These are phyloP conservation scores for Stylonectria norvegica DNA, from an alignment of 2,329 filamentous ascomycete species.

Conservation along the genomic window DNA sequence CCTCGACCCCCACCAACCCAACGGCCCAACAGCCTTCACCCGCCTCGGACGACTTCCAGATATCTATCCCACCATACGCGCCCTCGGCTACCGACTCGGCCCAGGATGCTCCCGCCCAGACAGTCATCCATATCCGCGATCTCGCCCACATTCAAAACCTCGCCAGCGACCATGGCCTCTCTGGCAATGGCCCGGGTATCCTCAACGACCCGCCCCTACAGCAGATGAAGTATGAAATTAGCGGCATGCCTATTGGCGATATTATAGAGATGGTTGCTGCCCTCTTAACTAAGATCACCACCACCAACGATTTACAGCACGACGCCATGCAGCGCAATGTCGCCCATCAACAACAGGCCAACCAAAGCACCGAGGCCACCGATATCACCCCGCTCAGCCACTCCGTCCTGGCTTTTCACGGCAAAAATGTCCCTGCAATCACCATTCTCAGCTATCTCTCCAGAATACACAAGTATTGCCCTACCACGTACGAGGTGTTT, in stretches of 20 bases:
- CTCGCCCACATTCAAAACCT: constrained; percentile 89
- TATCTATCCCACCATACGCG: constrained; percentile 38
- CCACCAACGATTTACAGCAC: constrained; percentile 92
- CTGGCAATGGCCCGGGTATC: constrained; percentile 44
- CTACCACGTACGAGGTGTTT: constrained; percentile 97
- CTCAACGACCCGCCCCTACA: constrained; percentile 50
- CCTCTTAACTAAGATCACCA: constrained; percentile 92
- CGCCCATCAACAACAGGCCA: constrained; percentile 55
- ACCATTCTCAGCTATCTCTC: constrained; percentile 94
- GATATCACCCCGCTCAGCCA: constrained; percentile 55
- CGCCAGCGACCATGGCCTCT: constrained; percentile 71
- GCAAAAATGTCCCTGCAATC: constrained; percentile 96
- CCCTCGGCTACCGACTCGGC: constrained; percentile 23
- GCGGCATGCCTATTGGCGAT: constrained; percentile 92
- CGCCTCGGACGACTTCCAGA: constrained; percentile 35
- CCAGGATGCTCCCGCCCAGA: constrained; percentile 37
- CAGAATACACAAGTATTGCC: constrained; percentile 97
- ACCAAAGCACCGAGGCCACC: constrained; percentile 41
- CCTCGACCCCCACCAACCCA: constrained; percentile 15
- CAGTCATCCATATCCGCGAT: constrained; percentile 76
- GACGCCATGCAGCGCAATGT: constrained; percentile 77
- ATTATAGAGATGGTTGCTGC: constrained; percentile 99
- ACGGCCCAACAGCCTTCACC: constrained; percentile 33
- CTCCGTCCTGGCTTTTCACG: constrained; percentile 88
- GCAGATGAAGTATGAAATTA: constrained; percentile 82